These are phyloP conservation scores for Vigna reflexopilosa DNA, from an alignment of 306 rosid genomes.

Conservation along the genomic window DNA sequence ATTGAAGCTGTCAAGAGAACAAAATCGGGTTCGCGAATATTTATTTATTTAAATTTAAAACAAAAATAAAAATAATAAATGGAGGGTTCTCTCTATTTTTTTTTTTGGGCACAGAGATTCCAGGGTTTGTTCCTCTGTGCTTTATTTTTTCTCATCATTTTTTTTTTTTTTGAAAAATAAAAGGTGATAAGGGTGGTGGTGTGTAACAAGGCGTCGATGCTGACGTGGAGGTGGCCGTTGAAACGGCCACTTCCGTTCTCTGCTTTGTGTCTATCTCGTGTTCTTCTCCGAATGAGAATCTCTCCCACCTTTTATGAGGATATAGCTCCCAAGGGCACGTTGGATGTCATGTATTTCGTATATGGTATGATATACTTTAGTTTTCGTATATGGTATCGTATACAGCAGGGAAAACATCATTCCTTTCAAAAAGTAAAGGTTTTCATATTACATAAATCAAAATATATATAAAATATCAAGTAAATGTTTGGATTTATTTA, in stretches of 20 bases:
- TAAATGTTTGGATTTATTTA: no score
- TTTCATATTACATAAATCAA: no score
- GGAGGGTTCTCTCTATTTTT: neutral
- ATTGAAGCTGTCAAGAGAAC: conserved; percentile 5
- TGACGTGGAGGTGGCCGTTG: conserved; percentile 12
- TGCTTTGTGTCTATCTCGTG: neutral
- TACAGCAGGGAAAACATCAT: no score
- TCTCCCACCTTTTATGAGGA: neutral
- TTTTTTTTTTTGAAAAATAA: neutral
- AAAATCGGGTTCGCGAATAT: neutral
- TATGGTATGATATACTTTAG: neutral
- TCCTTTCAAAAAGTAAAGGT: no score
- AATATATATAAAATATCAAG: no score
- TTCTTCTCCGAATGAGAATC: neutral
- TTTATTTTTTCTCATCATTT: neutral
- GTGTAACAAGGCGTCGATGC: neutral
- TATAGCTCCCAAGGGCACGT: neutral
- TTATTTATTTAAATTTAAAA: neutral
- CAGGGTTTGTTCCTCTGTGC: neutral
- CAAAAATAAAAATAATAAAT: neutral
- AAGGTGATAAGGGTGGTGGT: neutral
- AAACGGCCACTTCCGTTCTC: conserved; percentile 1
- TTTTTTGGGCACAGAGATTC: neutral
- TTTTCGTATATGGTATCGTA: no score
- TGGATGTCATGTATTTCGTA: neutral